Evolutionary conservation across 169 alveolate genomes (phyloP), one percentile per base, ranked within the genome.

Genomic region (Plasmodium reichenowi): DNA sequence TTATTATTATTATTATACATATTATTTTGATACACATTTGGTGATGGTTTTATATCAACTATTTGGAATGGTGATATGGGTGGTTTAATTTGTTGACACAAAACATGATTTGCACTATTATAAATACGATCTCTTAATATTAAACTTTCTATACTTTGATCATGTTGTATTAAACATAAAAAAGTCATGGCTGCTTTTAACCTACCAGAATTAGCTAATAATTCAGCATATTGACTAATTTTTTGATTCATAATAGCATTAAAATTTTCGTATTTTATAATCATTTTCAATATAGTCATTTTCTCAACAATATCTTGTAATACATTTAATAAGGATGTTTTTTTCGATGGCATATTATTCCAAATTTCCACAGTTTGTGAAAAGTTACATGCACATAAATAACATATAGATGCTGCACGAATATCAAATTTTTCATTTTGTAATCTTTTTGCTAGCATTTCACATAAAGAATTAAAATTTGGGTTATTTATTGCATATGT

Each of bases 361-460:
- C 97, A 95, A 24, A 83, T 83, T 72, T 95, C 95, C 2, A 94
- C 88, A 0, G 95, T 95, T 60, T 88, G 92, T 12, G 91, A 54
- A 45, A 94, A 91, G 45, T 95, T 92, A 29, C 97, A 93, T 8
- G 96, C 94, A 92, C 96, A 93, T 88, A 94, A 76, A 80, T 87
- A 95, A 56, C 95, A 89, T 17, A 95, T 88, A 43, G 96, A 80
- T 13, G 97, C 97, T 8, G 97, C 94, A 32, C 94, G 59, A 24
- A 94, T 88, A 60, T 92, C 78, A 52, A 76, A 78, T 43, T 91
- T 93, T 32, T 86, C 88, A 63, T 89, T 76, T 63, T 72, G 93
- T 50, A 94, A 92, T n/a, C 96, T 80, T 56, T 86, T 71, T 5
- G 92, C 96, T 24, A 94, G 74, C 22, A 64, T 75, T 66, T 87